These are phyloP conservation scores for Salvia hispanica DNA, from an alignment of 257 asterid genomes.

Conservation along the genomic window DNA sequence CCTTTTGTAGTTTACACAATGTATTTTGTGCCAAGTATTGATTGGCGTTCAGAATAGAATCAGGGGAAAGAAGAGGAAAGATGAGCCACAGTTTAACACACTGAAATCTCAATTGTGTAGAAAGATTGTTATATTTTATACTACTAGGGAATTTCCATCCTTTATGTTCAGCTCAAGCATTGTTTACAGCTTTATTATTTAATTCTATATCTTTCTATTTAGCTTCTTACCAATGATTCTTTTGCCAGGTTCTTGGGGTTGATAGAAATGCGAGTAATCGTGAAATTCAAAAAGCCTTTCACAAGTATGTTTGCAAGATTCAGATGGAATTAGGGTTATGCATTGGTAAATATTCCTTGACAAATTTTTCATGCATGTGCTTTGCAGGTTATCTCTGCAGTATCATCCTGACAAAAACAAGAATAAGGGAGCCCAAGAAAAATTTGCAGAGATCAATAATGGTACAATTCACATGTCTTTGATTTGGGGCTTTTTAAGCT, in stretches of 20 bases:
- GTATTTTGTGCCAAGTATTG: not conserved
- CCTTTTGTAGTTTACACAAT: not conserved
- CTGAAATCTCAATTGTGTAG: not conserved
- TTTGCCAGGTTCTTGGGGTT: conserved; percentile 84
- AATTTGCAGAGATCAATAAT: conserved; percentile 90
- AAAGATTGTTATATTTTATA: not conserved
- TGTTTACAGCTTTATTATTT: not conserved
- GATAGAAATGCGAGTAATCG: conserved; percentile 79
- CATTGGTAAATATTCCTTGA: conserved; percentile 7
- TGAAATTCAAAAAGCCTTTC: conserved; percentile 94
- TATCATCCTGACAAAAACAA: conserved; percentile 99
- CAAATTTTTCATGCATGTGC: conserved; percentile 20
- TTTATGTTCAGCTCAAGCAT: not conserved
- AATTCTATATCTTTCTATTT: not conserved
- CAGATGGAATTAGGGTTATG: conserved; percentile 1
- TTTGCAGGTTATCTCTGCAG: conserved; percentile 76
- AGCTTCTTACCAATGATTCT: conserved; percentile 18
- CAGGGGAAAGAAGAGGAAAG: not conserved
- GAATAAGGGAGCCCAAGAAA: conserved; percentile 85
- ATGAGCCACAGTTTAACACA: not conserved
- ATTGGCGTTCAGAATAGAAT: not conserved
- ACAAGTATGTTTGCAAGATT: conserved; percentile 60
- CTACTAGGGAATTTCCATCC: not conserved
- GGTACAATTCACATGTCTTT: conserved; percentile 45
- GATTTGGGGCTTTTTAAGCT: not conserved